These are phyloP conservation scores for Cyberlindnera bimundalis DNA, from an alignment of 805 yeast genomes.

Conservation along the genomic window DNA sequence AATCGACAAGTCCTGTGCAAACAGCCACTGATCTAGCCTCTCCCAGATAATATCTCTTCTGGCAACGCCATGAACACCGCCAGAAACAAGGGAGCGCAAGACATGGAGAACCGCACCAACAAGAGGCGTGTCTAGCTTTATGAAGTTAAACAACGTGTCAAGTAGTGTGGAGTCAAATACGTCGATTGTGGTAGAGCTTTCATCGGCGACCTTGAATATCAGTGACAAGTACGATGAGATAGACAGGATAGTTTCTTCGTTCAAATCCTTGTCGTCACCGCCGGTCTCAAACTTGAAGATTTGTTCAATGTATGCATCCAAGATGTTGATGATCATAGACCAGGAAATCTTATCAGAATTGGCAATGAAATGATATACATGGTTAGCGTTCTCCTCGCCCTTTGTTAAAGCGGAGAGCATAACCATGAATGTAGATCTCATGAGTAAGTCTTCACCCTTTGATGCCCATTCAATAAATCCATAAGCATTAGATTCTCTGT, in stretches of 20 bases:
- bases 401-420: slow-evolving; percentile 72
- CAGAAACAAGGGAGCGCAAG: slow-evolving; percentile 52
- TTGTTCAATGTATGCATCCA: slow-evolving; percentile 48
- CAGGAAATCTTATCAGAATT: slow-evolving; percentile 47
- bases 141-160: slow-evolving; percentile 41
- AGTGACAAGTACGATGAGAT: slow-evolving; percentile 72
- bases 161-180: slow-evolving; percentile 29
- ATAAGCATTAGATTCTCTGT: slow-evolving; percentile 57
- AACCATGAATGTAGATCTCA: slow-evolving; percentile 77
- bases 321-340: slow-evolving; percentile 49
- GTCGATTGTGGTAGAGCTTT: slow-evolving; percentile 34
- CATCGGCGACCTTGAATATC: slow-evolving; percentile 48
- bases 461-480: slow-evolving; percentile 92
- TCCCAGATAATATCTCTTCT: slow-evolving; percentile 59
- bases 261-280: slow-evolving; percentile 53
- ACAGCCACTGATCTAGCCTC: slow-evolving; percentile 68
- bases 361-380: slow-evolving; percentile 46
- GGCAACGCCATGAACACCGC: slow-evolving; percentile 32
- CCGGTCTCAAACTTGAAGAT: slow-evolving; percentile 35
- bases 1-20: slow-evolving; percentile 34
- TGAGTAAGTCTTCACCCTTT: slow-evolving; percentile 71
- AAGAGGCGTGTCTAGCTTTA: slow-evolving; percentile 44
- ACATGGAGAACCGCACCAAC: slow-evolving; percentile 56
- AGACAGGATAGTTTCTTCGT: slow-evolving; percentile 76
- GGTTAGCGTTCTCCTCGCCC: slow-evolving; percentile 51